These are phyloP conservation scores for Friedmanniomyces endolithicus DNA, from an alignment of 495 filamentous ascomycete genomes.

Conservation along the genomic window DNA sequence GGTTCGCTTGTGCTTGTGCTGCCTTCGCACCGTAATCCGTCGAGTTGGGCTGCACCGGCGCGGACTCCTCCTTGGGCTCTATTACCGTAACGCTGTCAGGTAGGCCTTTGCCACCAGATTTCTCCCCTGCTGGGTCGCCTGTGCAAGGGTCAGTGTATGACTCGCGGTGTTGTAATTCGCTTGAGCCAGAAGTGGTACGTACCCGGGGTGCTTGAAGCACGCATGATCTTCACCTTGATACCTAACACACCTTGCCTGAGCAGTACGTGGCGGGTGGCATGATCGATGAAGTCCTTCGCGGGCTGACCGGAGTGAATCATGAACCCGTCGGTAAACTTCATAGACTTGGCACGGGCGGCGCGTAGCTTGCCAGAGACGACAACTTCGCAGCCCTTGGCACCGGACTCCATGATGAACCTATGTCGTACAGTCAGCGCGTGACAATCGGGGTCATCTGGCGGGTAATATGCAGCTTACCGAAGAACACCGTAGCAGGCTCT, in stretches of 20 bases:
- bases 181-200: too few species aligned
- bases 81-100: slow-evolving; percentile 98
- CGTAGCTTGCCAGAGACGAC: slow-evolving; percentile 98
- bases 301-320: slow-evolving; percentile 99
- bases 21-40: slow-evolving; percentile 99
- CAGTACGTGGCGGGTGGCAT: slow-evolving; percentile 94
- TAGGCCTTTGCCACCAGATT: slow-evolving; percentile 90
- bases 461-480: slow-evolving; percentile 31
- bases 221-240: slow-evolving; percentile 99
- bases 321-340: slow-evolving; percentile 99
- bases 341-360: slow-evolving; percentile 97
- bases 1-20: slow-evolving; percentile 67
- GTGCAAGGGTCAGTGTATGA: too few species aligned
- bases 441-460: not conserved
- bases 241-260: slow-evolving; percentile 98
- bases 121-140: slow-evolving; percentile 67
- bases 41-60: slow-evolving; percentile 81
- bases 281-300: slow-evolving; percentile 98
- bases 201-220: slow-evolving; percentile 48
- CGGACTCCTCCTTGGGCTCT: slow-evolving; percentile 98
- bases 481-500: slow-evolving; percentile 99
- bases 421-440: not conserved
- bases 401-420: slow-evolving; percentile 94
- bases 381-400: slow-evolving; percentile 98
- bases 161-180: too few species aligned